These are phyloP conservation scores for Rhodotorula graminis DNA, from an alignment of 768 basidiomycete species.

Conservation along the genomic window DNA sequence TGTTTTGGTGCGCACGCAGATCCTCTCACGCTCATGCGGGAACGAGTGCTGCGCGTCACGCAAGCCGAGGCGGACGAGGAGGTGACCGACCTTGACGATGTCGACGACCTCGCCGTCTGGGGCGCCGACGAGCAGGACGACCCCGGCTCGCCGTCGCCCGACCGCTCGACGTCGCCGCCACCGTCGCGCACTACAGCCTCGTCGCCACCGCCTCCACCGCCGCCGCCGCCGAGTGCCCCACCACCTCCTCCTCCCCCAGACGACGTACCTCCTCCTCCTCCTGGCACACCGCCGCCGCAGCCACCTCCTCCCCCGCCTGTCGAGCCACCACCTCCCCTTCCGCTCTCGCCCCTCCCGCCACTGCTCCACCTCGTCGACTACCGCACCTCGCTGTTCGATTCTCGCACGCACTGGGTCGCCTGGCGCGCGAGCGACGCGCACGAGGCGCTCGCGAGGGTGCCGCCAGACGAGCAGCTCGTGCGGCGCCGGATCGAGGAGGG, in stretches of 20 bases:
- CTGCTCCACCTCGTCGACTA: slow-evolving; percentile 15
- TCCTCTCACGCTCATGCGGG: not conserved
- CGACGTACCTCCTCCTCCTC: not conserved
- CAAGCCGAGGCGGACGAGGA: not conserved
- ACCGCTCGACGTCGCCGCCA: too few relatives aligned
- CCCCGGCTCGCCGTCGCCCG: too few relatives aligned
- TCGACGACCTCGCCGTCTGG: slow-evolving; percentile 9
- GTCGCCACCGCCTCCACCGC: not conserved
- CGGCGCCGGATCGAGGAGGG: not conserved
- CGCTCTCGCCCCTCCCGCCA: not conserved
- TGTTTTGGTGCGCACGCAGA: not conserved
- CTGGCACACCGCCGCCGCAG: not conserved
- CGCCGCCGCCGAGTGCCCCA: not conserved
- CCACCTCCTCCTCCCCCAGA: not conserved
- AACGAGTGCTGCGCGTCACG: not conserved
- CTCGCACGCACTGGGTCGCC: slow-evolving; percentile 15
- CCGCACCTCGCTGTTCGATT: slow-evolving; percentile 16
- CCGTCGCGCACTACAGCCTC: too few relatives aligned
- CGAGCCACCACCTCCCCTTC: not conserved
- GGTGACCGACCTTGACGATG: slow-evolving; percentile 2
- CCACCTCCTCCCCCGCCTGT: not conserved
- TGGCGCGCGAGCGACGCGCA: slow-evolving; percentile 1
- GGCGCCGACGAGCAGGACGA: not conserved
- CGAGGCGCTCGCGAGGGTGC: not conserved
- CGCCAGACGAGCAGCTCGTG: not conserved